Conservation (phyloP, 331 rosid genomes). For the Pyrus hybrid region DNA sequence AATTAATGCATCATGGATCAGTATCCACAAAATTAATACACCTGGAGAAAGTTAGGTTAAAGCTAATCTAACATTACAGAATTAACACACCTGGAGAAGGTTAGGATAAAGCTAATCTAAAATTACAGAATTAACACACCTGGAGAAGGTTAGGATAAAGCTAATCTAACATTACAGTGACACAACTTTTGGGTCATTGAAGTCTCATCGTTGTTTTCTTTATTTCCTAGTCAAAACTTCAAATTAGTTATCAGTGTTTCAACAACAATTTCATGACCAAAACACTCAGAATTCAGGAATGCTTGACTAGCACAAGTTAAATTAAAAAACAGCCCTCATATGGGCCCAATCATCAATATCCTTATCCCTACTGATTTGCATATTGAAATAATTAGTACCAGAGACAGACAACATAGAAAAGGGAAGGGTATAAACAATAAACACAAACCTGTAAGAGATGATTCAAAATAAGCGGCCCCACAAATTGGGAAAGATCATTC, state of each 20-base stretch:
- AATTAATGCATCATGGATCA: too few relatives aligned
- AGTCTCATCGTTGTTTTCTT: neutral
- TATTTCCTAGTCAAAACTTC: neutral
- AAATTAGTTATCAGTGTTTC: neutral
- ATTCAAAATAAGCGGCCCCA: slow-evolving; percentile 81
- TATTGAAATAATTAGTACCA: neutral
- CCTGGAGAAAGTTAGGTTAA: neutral
- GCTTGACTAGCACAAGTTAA: neutral
- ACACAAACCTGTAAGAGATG: slow-evolving; percentile 63
- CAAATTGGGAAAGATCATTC: slow-evolving; percentile 81
- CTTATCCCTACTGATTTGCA: neutral
- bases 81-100: neutral
- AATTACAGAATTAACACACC: neutral
- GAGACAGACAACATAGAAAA: neutral
- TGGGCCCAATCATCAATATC: neutral
- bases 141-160: neutral
- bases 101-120: neutral
- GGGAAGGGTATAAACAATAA: neutral
- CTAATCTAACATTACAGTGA: neutral
- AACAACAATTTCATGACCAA: neutral
- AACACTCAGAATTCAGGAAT: neutral
- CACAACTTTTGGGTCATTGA: neutral
- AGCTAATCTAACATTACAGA: neutral
- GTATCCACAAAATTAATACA: neutral
- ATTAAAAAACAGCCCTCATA: neutral